Evolutionary conservation across 352 stramenopile genomes (phyloP).

Genomic region (Aphanomyces stellatus): DNA sequence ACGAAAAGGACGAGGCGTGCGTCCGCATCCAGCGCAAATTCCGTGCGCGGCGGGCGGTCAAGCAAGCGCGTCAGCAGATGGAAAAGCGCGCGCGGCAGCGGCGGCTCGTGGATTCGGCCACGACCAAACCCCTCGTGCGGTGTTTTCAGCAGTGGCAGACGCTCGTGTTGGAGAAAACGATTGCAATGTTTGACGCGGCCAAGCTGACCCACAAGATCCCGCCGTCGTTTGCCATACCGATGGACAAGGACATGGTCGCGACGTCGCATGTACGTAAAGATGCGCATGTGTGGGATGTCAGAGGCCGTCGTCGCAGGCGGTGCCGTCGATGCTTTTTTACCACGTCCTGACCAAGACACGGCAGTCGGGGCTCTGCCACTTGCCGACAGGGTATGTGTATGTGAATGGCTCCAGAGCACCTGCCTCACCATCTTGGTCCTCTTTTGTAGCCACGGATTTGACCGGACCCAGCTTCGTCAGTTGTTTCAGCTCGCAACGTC

Average conservation of each 20-base stretch:
- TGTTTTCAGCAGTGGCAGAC: slow-evolving; percentile 55
- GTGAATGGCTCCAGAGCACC: background rate
- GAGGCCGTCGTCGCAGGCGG: slow-evolving; percentile 31
- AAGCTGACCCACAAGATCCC: background rate
- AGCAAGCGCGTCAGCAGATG: slow-evolving; percentile 32
- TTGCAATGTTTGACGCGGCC: background rate
- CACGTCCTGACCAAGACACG: slow-evolving; percentile 61
- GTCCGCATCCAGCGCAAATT: slow-evolving; percentile 45
- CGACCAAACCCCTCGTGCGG: slow-evolving; percentile 45
- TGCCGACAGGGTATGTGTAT: slow-evolving; percentile 37
- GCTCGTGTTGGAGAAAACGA: slow-evolving; percentile 36
- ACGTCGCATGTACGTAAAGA: background rate
- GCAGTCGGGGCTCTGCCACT: slow-evolving; percentile 49
- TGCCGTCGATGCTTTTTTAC: slow-evolving; percentile 63
- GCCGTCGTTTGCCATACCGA: background rate
- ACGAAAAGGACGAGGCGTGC: background rate
- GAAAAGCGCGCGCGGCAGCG: slow-evolving; percentile 42
- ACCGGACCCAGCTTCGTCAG: slow-evolving; percentile 39
- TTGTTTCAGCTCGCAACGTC: slow-evolving; percentile 46
- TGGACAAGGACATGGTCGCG: background rate
- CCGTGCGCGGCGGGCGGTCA: slow-evolving; percentile 33
- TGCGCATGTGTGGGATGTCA: background rate
- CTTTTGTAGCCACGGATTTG: slow-evolving; percentile 29
- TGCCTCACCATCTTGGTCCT: slow-evolving; percentile 2
- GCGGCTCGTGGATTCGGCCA: slow-evolving; percentile 33